Percentiles rank a stretch among this genome's conserved stretches.
phyloP scores from a whole-genome alignment of 352 stramenopile species.

The Pythium sukuiense region DNA sequence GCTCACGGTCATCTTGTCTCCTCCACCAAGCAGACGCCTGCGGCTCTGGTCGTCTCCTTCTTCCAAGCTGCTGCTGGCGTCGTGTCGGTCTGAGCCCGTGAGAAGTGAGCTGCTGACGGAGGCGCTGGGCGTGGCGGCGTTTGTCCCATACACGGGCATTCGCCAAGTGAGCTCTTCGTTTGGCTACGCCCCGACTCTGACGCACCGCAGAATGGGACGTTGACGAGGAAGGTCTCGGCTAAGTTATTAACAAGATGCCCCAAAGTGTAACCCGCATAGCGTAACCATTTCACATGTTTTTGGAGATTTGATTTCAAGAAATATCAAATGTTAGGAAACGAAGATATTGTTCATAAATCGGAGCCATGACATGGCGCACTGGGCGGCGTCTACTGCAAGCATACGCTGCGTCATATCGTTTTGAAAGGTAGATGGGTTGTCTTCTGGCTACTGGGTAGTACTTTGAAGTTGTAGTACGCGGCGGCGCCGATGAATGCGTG shows the following conservation, averaged over 20 bases:
- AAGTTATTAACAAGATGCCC: slow-evolving; percentile 16
- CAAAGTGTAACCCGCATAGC: neutral
- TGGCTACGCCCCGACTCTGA: neutral
- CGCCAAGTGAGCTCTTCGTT: slow-evolving; percentile 9
- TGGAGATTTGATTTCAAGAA: neutral
- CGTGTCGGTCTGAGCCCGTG: neutral
- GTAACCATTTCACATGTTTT: neutral
- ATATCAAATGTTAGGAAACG: neutral
- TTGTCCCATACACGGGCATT: slow-evolving; percentile 30
- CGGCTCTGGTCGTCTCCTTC: slow-evolving; percentile 16
- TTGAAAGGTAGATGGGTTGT: slow-evolving; percentile 23
- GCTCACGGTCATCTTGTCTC: slow-evolving; percentile 47
- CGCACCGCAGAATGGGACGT: neutral
- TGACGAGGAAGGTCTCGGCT: neutral
- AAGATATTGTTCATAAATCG: no score
- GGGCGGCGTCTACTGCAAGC: neutral
- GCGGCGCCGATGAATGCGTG: slow-evolving; percentile 71
- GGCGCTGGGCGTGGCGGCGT: slow-evolving; percentile 4
- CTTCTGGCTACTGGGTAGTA: slow-evolving; percentile 38
- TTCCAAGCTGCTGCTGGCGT: slow-evolving; percentile 9
- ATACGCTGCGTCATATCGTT: neutral
- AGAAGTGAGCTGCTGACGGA: neutral
- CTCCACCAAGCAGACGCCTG: slow-evolving; percentile 13
- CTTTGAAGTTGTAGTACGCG: slow-evolving; percentile 71
- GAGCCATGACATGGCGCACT: no score